Base-by-base conservation (phyloP, 2,329 filamentous ascomycete genomes). In the Dothidotthia symphoricarpi region DNA sequence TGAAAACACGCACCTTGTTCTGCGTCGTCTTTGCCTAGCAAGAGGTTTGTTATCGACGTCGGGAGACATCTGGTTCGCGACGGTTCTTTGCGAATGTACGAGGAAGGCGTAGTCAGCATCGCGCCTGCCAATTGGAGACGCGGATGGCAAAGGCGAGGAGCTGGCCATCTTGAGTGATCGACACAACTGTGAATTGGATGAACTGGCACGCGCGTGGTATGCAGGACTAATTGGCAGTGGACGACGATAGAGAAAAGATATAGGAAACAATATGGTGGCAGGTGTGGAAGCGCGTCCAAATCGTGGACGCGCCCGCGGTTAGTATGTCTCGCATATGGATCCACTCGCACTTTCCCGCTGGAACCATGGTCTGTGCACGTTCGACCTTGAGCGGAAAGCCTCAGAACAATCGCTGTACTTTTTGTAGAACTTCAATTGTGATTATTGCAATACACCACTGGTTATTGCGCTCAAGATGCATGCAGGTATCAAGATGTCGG, bases 11-110 rank as follows among this genome's bases (percentile, higher is more conserved):
- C 71, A 81, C 80, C 78, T 82, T 24, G 80, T 83, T 41, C 80
- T 73, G 51, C 78, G 72, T 30, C 80, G 72, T 59, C 79, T 82
- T 58, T 82, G 80, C 31, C 80, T 75, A 30, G 74, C 76, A 35
- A 80, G 68, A 43, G 76, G 67, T 51, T 79, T 80, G 57, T 81
- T 78, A 57, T 82, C 78, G 31, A 80, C 71, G 41, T 75, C 73
- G 16, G 77, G 76, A 31, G 76, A 75, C 19, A 78, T 68, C 28
- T 76, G 76, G 50, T 77, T 71, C 12, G 73, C 74, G 34, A 81
- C 61, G 12, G 76, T 78, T 45, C 75, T 72, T 39, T 77, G 73
- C 12, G 77, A 80, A 58, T 81, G 77, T 28, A 80, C 75, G n/a
- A 81, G 68, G 54, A 81, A 82, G 33, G 78, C 75, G 58, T 75